Evolutionary conservation across 345 rosid species (phyloP), one percentile per base, ranked within the genome.

Genomic region (Euclidium syriacum): DNA sequence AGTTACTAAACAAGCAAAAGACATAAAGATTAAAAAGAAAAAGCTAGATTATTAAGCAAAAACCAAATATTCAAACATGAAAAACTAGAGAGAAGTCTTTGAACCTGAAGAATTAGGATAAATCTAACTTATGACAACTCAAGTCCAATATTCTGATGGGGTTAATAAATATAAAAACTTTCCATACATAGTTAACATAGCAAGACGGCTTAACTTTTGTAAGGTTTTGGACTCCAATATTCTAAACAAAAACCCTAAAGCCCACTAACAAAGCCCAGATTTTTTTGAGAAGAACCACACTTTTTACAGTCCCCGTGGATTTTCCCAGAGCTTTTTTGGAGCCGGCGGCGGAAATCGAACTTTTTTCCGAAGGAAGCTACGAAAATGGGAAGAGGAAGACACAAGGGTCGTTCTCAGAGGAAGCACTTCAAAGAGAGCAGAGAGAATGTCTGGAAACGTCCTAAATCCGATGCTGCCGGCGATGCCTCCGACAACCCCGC

Each of bases 391-490:
- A 73, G 74, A 80, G 79, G 84, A 72, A 82, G 95, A 27, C 83
- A 86, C 26, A 75, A 82, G 68, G 78, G 92, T 40, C 88, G 90
- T 41, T 85, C 99, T 41, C 99, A 90, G 67, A 75, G 99, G 39
- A 88, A 81, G 52, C 92, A 94, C 67, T 94, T 90, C 67, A 76
- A 80, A 1, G 86, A 94, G n/a, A 82, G 58, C 71, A 81, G 99
- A 73, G 97, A 86, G 32, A 87, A 87, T 73, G 86, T 82, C 36
- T 94, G 97, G 99, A 90, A 90, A 71, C 86, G 85, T 14, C 55
- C 83, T 51, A 84, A 77, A 71, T 62, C 92, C 3, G 97, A 84
- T 56, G 67, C 81, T 57, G 18, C 81, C 20, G 52, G 73, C 10
- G 81, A 78, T 23, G 52, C 44, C 19, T 64, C 79, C 40, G 60